Base-by-base conservation (phyloP, 1,284 basidiomycete species). In the Schizophyllum commune region DNA sequence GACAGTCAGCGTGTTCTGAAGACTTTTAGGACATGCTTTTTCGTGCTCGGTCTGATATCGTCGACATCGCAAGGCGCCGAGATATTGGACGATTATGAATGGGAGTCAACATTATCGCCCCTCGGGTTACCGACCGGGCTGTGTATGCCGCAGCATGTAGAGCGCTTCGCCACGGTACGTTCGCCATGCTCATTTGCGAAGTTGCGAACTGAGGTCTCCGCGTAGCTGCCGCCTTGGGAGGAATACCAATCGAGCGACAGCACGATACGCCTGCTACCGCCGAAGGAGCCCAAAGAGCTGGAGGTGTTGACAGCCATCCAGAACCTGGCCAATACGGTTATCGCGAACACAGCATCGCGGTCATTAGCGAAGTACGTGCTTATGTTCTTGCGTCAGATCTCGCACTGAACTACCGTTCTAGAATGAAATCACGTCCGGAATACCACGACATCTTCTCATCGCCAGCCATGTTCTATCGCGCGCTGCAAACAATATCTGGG, bases 271-370 rank as follows among this genome's bases (percentile, higher is more conserved):
- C 72, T 91, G 20, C 77, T 86, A 62, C 85, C 88, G 6, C 84
- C 89, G 2, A 83, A 85, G 1, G 79, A 82, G 1, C 85, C 89
- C 60, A 76, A 85, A 53, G 94, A 98, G 68, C 80, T 87, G n/a
- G 92, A 96, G 66, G 89, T 96, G 34, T 83, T 96, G 68, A 88
- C 88, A 4, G 89, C 93, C 8, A 92, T 99, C 57, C 90, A 96
- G 67, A 98, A 98, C 70, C 79, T 99, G 52, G 90, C 93, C 56
- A 99, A 99, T 69, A 94, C 96, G 22, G 95, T 99, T 59, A 89
- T 99, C 60, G 95, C 96, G 3, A 96, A 96, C 66, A 85, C 91
- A 21, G 94, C 95, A 2, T 97, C 95, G 32, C 84, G 92, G 61
- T 89, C 91, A 27, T 77, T 98, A 52, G 88, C 92, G 34, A 86